Evolutionary conservation across 495 filamentous ascomycete species (phyloP).

Genomic region (Aspergillus sparsus): DNA sequence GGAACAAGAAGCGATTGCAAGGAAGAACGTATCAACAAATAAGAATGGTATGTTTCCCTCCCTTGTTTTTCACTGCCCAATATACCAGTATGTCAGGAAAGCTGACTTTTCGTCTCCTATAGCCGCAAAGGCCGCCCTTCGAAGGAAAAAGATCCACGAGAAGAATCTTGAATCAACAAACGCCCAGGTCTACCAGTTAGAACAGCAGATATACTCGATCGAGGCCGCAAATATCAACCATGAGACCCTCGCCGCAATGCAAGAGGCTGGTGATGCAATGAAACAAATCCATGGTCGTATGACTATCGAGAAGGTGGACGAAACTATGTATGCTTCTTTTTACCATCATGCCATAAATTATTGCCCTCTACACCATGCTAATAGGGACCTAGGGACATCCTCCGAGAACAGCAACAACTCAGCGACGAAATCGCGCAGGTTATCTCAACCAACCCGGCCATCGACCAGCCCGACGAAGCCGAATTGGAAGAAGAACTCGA

Average conservation of each 20-base stretch:
- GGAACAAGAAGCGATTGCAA: slow-evolving; percentile 89
- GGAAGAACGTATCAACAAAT: slow-evolving; percentile 86
- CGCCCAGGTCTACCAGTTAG: slow-evolving; percentile 85
- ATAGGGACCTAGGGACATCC: slow-evolving; percentile 68
- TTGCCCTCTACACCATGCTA: slow-evolving; percentile 1
- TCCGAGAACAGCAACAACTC: slow-evolving; percentile 88
- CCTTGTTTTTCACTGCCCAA: not conserved
- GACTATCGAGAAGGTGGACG: slow-evolving; percentile 89
- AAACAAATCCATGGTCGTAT: slow-evolving; percentile 85
- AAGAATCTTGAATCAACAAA: slow-evolving; percentile 87
- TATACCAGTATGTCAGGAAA: not conserved
- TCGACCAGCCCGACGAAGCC: slow-evolving; percentile 76
- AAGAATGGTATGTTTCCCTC: slow-evolving; percentile 62
- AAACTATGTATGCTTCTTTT: slow-evolving; percentile 74
- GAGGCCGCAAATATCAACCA: slow-evolving; percentile 98
- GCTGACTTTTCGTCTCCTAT: slow-evolving; percentile 17
- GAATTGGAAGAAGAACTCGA: slow-evolving; percentile 82
- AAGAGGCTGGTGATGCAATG: slow-evolving; percentile 86
- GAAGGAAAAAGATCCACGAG: slow-evolving; percentile 92
- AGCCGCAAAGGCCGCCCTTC: slow-evolving; percentile 90
- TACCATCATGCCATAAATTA: not conserved
- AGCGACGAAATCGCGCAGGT: slow-evolving; percentile 88
- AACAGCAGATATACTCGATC: slow-evolving; percentile 94
- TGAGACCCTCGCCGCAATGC: slow-evolving; percentile 93
- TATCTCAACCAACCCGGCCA: slow-evolving; percentile 71